Percentiles rank a stretch among this genome's conserved stretches.
Evolutionary conservation across 75 land plant species (phyloP).

Genomic region (Cryptomeria japonica): DNA sequence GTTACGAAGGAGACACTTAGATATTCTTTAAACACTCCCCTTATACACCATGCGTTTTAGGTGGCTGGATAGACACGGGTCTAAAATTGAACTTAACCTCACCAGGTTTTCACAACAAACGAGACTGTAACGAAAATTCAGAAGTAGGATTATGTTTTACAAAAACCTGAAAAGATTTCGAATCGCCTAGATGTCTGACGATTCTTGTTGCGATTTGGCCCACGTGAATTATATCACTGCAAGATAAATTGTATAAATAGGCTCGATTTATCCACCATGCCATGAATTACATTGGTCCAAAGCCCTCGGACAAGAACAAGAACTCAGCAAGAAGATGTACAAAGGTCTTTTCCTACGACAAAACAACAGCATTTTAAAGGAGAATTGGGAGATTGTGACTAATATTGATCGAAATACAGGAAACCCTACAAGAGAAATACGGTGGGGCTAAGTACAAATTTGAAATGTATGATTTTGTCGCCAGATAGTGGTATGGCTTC

Average conservation of each 20-base stretch:
- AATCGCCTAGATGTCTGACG: background rate
- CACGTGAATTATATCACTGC: background rate
- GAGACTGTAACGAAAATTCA: background rate
- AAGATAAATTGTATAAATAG: background rate
- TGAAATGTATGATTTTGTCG: background rate
- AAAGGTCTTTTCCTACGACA: background rate
- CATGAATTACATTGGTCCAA: background rate
- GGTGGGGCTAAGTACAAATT: background rate
- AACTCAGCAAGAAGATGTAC: no score
- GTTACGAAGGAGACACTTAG: no score
- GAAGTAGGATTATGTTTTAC: background rate
- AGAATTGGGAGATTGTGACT: background rate
- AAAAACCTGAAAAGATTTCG: background rate
- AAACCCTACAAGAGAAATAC: background rate
- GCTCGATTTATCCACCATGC: background rate
- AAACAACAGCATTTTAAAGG: background rate
- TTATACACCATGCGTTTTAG: no score
- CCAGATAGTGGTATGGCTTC: background rate
- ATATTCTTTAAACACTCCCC: no score
- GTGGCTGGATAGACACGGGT: no score
- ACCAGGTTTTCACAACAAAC: background rate
- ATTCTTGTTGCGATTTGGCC: background rate
- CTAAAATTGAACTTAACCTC: background rate
- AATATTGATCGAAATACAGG: background rate
- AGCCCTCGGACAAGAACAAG: background rate